Evolutionary conservation across 2,329 filamentous ascomycete genomes (phyloP).

Genomic region (Conoideocrella luteorostrata): DNA sequence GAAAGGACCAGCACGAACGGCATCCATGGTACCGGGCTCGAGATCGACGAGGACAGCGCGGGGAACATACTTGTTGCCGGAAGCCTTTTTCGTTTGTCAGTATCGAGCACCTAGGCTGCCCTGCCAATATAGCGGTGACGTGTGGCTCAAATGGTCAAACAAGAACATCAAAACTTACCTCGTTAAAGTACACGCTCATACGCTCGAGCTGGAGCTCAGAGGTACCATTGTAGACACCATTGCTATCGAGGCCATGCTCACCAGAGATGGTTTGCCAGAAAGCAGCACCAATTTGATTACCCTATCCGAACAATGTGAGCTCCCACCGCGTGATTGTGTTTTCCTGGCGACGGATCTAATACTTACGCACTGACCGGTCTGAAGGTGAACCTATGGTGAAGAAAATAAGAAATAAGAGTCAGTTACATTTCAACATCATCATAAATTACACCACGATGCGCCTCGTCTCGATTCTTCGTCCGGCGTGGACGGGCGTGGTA

Average conservation of each 20-base stretch:
- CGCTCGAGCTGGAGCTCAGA: conserved; percentile 99
- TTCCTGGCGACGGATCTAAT: not conserved
- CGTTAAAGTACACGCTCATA: conserved; percentile 99
- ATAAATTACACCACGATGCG: not conserved
- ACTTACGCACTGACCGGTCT: conserved; percentile 98
- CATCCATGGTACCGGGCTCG: conserved; percentile 99
- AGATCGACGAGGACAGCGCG: conserved; percentile 99
- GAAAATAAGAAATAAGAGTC: conserved; percentile 40
- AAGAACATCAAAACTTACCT: conserved; percentile 43
- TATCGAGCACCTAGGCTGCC: not conserved
- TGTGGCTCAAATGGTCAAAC: no score
- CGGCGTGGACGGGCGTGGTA: conserved; percentile 2
- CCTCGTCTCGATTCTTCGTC: not conserved
- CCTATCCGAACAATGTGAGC: conserved; percentile 52
- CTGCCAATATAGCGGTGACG: not conserved
- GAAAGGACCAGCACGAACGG: conserved; percentile 95
- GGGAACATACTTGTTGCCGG: conserved; percentile 98
- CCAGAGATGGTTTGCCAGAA: conserved; percentile 92
- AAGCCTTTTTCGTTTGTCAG: conserved; percentile 53
- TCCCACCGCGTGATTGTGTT: conserved; percentile 10
- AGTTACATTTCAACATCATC: conserved; percentile 33
- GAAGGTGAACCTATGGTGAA: conserved; percentile 88
- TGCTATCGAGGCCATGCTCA: conserved; percentile 95
- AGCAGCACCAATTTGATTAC: conserved; percentile 99
- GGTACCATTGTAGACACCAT: conserved; percentile 97